These are phyloP conservation scores for Xerocomellus chrysenteron DNA, from an alignment of 768 basidiomycete species.

Conservation along the genomic window DNA sequence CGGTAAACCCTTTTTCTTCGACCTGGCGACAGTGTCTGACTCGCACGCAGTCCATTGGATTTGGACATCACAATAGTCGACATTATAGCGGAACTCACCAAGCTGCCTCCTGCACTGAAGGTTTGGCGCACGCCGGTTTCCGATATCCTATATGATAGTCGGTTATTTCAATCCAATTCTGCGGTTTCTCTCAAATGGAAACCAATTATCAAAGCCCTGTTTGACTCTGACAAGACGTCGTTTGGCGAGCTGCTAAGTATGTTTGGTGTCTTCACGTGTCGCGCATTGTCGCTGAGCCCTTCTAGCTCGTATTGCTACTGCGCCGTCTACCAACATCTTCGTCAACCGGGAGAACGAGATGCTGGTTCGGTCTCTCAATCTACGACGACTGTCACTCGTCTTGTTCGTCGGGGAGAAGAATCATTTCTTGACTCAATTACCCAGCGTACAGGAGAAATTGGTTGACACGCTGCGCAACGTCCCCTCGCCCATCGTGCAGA, in stretches of 20 bases:
- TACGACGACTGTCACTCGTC: conserved; percentile 84
- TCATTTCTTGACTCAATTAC: conserved; percentile 84
- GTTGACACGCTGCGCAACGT: conserved; percentile 87
- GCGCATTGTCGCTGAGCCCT: conserved; percentile 22
- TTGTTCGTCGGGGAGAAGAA: conserved; percentile 90
- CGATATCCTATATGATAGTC: conserved; percentile 82
- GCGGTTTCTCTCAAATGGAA: conserved; percentile 65
- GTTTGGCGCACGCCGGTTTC: conserved; percentile 79
- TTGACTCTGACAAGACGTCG: conserved; percentile 84
- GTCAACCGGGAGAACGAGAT: conserved; percentile 94
- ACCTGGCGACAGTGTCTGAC: conserved; percentile 4
- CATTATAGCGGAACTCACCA: conserved; percentile 77
- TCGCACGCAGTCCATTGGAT: conserved; percentile 66
- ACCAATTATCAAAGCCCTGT: conserved; percentile 72
- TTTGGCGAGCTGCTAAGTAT: conserved; percentile 81
- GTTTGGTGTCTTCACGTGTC: conserved; percentile 32
- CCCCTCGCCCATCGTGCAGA: conserved; percentile 80
- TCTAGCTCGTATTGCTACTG: conserved; percentile 72
- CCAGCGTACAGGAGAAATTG: conserved; percentile 94
- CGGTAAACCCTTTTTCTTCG: conserved; percentile 46
- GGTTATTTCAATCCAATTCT: conserved; percentile 78
- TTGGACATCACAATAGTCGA: conserved; percentile 64
- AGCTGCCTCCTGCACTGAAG: conserved; percentile 72
- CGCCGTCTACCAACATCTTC: conserved; percentile 94
- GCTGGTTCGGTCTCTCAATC: conserved; percentile 77